Percentiles rank a stretch among this genome's conserved stretches.
These are phyloP conservation scores for Boletus rubescentipes DNA, from an alignment of 768 basidiomycete genomes.

Conservation along the genomic window DNA sequence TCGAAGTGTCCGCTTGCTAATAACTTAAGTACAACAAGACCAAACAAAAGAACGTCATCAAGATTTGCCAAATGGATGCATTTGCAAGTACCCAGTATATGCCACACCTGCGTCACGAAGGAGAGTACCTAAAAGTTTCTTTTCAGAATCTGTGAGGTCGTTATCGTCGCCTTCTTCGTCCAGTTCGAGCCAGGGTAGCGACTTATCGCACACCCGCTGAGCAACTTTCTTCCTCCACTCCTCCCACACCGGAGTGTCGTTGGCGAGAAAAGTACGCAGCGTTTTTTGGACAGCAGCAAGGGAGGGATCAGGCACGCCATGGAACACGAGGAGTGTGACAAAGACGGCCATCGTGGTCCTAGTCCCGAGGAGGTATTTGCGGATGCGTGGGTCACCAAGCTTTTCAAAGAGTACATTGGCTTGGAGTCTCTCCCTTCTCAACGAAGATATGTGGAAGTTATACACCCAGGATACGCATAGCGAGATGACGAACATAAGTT, in stretches of 20 bases:
- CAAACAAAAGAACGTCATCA: neutral
- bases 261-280: slow-evolving; percentile 14
- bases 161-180: neutral
- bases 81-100: slow-evolving; percentile 6
- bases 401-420: slow-evolving; percentile 17
- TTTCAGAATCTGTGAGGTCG: neutral
- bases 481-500: slow-evolving; percentile 35
- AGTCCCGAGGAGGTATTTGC: slow-evolving; percentile 14
- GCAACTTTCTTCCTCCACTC: slow-evolving; percentile 21
- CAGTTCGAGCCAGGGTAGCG: neutral
- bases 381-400: slow-evolving; percentile 10
- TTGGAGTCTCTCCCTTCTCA: slow-evolving; percentile 30
- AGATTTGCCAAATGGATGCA: neutral
- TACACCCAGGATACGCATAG: slow-evolving; percentile 36
- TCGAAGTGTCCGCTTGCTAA: no score
- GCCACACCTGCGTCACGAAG: slow-evolving; percentile 19
- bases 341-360: slow-evolving; percentile 19
- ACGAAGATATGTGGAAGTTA: slow-evolving; percentile 28
- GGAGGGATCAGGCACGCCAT: slow-evolving; percentile 1
- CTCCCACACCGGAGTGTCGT: slow-evolving; percentile 24
- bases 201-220: slow-evolving; percentile 7
- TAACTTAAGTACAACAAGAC: neutral
- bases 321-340: slow-evolving; percentile 13
- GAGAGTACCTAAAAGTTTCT: slow-evolving; percentile 11
- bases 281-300: slow-evolving; percentile 4